phyloP scores from a whole-genome alignment of 306 rosid genomes.

The Cucumis hystrix region DNA sequence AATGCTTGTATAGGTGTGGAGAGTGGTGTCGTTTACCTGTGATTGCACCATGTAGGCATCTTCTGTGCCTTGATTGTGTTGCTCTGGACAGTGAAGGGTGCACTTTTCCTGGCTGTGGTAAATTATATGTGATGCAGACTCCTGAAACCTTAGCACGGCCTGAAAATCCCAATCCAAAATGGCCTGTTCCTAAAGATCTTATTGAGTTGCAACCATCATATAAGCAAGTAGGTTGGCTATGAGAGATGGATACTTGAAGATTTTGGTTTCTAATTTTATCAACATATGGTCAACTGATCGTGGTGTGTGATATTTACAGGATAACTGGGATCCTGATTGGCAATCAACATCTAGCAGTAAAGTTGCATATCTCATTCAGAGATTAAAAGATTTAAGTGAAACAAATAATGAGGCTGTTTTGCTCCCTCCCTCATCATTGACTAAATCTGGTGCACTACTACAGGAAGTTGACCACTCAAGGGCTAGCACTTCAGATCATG shows the following conservation, averaged over 20 bases:
- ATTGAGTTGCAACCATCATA: conserved; percentile 96
- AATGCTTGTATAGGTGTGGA: conserved; percentile 41
- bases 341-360: conserved; percentile 95
- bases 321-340: conserved; percentile 99
- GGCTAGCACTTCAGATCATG: conserved; percentile 13
- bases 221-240: conserved; percentile 56
- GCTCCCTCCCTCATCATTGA: conserved; percentile 19
- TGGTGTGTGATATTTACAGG: conserved; percentile 38
- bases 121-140: conserved; percentile 75
- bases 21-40: conserved; percentile 97
- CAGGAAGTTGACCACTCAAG: conserved; percentile 16
- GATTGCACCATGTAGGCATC: conserved; percentile 84
- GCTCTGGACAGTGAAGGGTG: conserved; percentile 65
- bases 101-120: conserved; percentile 77
- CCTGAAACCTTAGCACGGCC: conserved; percentile 71
- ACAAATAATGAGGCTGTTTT: conserved; percentile 23
- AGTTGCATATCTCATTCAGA: conserved; percentile 58
- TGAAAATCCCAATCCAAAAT: conserved; percentile 89
- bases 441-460: conserved; percentile 13
- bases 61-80: conserved; percentile 87
- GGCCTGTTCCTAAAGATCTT: conserved; percentile 97
- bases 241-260: background rate
- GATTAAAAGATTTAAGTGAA: conserved; percentile 60
- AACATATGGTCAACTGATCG: conserved; percentile 2
- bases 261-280: background rate